Percentiles rank a stretch among this genome's conserved stretches.
phyloP scores from a whole-genome alignment of 441 rosid species.

The Populus trichocarpa region DNA sequence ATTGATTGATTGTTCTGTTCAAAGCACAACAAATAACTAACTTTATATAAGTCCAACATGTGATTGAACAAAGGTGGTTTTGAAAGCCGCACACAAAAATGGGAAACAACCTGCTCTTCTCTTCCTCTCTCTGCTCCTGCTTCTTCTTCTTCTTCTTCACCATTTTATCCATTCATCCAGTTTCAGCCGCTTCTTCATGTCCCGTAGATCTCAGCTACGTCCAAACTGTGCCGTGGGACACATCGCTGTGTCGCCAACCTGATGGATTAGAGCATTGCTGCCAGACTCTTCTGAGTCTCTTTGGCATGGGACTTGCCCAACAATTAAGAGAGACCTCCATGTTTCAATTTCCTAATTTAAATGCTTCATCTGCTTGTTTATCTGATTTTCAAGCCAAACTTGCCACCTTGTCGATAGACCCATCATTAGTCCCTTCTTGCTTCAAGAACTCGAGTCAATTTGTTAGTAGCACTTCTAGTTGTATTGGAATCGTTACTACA shows the following conservation, averaged over 20 bases:
- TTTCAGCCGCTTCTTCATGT: slow-evolving; percentile 25
- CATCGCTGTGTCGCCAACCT: slow-evolving; percentile 30
- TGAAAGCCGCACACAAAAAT: neutral
- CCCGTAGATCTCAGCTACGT: slow-evolving; percentile 43
- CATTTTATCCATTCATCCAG: slow-evolving; percentile 11
- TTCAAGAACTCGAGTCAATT: slow-evolving; percentile 34
- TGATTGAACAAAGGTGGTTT: neutral
- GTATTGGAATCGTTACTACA: slow-evolving; percentile 36
- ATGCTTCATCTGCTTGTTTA: slow-evolving; percentile 36
- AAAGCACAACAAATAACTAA: neutral
- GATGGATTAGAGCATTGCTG: slow-evolving; percentile 33
- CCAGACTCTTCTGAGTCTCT: slow-evolving; percentile 41
- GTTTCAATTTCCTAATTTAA: slow-evolving; percentile 33
- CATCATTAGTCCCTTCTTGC: slow-evolving; percentile 37
- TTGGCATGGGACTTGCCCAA: slow-evolving; percentile 48
- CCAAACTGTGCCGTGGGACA: slow-evolving; percentile 48
- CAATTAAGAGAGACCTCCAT: slow-evolving; percentile 38
- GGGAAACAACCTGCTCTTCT: slow-evolving; percentile 13
- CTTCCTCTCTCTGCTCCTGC: neutral
- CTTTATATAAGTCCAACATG: neutral
- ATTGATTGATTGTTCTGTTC: neutral
- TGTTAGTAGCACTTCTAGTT: slow-evolving; percentile 32
- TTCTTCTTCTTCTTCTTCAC: slow-evolving; percentile 5
- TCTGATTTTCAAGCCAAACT: slow-evolving; percentile 35
- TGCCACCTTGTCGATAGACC: slow-evolving; percentile 20